phyloP scores from a whole-genome alignment of 2,329 filamentous ascomycete species.

The Didymosphaeria variabile region DNA sequence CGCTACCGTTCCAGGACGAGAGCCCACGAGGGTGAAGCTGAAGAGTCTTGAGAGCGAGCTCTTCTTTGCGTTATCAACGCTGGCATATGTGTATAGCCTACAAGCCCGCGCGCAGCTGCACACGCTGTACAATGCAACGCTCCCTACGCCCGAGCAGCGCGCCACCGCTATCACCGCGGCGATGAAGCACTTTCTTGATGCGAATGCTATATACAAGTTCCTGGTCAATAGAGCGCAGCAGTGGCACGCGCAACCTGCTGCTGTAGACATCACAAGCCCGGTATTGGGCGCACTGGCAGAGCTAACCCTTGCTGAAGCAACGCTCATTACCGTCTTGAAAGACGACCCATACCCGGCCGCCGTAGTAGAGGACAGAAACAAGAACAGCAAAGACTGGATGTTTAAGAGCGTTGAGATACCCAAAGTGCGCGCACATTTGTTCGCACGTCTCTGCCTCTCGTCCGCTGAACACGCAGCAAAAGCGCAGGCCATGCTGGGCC shows the following conservation, averaged over 20 bases:
- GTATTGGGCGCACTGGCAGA: slow-evolving; percentile 59
- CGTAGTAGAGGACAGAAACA: slow-evolving; percentile 82
- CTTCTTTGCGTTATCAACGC: slow-evolving; percentile 77
- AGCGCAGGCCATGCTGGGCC: slow-evolving; percentile 64
- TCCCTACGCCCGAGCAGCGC: slow-evolving; percentile 68
- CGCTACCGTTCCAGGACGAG: slow-evolving; percentile 64
- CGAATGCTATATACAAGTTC: slow-evolving; percentile 80
- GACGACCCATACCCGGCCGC: slow-evolving; percentile 91
- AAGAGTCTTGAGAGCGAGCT: slow-evolving; percentile 83
- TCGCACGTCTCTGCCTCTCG: slow-evolving; percentile 85
- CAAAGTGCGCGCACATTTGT: slow-evolving; percentile 87
- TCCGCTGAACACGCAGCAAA: slow-evolving; percentile 87
- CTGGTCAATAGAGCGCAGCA: slow-evolving; percentile 66
- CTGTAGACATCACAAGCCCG: slow-evolving; percentile 54
- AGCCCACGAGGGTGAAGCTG: slow-evolving; percentile 73
- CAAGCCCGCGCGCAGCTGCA: slow-evolving; percentile 77
- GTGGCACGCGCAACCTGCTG: slow-evolving; percentile 44
- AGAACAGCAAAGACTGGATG: slow-evolving; percentile 94
- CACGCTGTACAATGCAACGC: slow-evolving; percentile 72
- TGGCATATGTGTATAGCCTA: slow-evolving; percentile 77
- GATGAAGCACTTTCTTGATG: slow-evolving; percentile 79
- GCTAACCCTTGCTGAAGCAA: slow-evolving; percentile 85
- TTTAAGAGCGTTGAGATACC: slow-evolving; percentile 87
- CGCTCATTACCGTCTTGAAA: slow-evolving; percentile 87
- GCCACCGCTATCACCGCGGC: slow-evolving; percentile 75